Conservation (phyloP, 208 protist genomes). For the Trypanosomatidae sp. region DNA sequence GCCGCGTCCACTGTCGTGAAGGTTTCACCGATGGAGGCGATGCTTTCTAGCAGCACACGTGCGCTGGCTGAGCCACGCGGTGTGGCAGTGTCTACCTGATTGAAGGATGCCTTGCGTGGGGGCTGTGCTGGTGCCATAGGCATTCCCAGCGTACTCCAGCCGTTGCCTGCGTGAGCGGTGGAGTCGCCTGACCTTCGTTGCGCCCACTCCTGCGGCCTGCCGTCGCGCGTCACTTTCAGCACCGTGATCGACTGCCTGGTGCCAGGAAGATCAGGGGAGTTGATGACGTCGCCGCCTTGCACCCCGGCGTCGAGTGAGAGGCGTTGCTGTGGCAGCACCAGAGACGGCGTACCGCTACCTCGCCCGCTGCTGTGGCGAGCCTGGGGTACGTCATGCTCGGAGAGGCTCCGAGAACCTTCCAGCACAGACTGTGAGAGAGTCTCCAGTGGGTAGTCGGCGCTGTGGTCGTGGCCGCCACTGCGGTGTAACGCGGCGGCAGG, state of each 20-base stretch:
- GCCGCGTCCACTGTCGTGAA: conserved; percentile 1
- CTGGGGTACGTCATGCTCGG: not conserved
- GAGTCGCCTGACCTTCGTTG: conserved; percentile 6
- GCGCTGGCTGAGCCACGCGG: not conserved
- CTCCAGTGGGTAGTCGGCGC: not conserved
- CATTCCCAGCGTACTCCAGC: not conserved
- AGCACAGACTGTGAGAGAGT: not conserved
- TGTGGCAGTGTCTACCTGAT: conserved; percentile 2
- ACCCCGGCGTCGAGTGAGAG: not conserved
- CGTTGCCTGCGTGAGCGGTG: not conserved
- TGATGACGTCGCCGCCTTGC: not conserved
- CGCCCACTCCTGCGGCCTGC: conserved; percentile 4
- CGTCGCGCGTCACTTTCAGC: conserved; percentile 13
- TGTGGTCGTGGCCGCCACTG: not conserved
- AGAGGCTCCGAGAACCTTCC: not conserved
- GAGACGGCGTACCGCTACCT: conserved; percentile 1
- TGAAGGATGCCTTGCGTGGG: conserved; percentile 7
- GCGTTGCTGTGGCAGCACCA: not conserved
- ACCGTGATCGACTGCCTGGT: conserved; percentile 24
- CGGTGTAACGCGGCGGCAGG: not conserved
- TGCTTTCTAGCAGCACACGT: conserved; percentile 11
- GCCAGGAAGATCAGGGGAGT: conserved; percentile 1
- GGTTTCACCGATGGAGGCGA: conserved; percentile 6
- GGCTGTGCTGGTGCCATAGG: not conserved
- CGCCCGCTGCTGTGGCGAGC: not conserved